Evolutionary conservation across 106 monocot species (phyloP), one percentile per base, ranked within the genome.

Genomic region (Acorus calamus): DNA sequence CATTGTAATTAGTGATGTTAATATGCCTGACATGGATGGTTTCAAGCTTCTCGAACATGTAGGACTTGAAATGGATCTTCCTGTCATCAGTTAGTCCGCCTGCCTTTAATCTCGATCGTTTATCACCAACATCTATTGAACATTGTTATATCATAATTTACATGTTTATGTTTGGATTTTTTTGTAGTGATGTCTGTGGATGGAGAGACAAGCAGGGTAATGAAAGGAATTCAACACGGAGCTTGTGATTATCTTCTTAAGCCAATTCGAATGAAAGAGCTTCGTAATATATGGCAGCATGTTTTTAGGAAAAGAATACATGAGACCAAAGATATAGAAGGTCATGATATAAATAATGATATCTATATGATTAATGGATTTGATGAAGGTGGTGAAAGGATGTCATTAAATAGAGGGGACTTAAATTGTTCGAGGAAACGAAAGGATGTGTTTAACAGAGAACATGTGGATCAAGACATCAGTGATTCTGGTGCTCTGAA

Each of bases 151-250:
- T 28, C 28, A 28, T 28, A 28, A 28, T 28, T 28, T 28, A 28
- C 49, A 6, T 50, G n/a, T 57, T 62, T 2, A 66, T 57, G 57
- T 12, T 63, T 54, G 28, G 28, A 28, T 47, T 46, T 67, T 7
- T 62, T 4, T 81, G 70, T 81, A 93, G 93, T 93, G 93, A 93
- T 93, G 93, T 93, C 93, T 45, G 89, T 93, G 10, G 93, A 93
- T 73, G 93, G 93, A 46, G 93, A 93, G 58, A 93, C 93, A 59
- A 93, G 93, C 71, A 85, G 93, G 71, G 93, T 93, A 41, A 93
- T 93, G 93, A 93, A 93, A 79, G 93, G 93, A 42, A 89, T 93
- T 55, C 93, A 93, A 46, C 93, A 93, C 71, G 93, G 93, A 74
- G 93, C 93, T 11, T 93, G 93, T 50, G 93, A 93, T 75, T 93